phyloP scores from a whole-genome alignment of 495 filamentous ascomycete genomes.

The Glutinoglossum americanum region DNA sequence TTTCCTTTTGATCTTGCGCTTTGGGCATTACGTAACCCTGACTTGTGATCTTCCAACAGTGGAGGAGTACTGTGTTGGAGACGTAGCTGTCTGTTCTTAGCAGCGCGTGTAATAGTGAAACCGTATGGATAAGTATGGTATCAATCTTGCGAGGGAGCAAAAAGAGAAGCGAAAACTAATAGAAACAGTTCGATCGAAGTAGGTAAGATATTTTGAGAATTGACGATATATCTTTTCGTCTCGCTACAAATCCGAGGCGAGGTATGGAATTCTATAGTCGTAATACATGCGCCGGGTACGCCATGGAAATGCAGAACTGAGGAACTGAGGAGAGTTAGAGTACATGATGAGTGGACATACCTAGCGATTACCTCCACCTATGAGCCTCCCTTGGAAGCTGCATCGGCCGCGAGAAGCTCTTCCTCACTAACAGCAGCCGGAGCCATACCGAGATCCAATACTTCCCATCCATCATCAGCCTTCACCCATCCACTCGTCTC shows the following conservation, averaged over 20 bases:
- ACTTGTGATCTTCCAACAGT: conserved; percentile 27
- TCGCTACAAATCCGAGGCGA: too few species aligned
- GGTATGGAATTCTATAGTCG: too few species aligned
- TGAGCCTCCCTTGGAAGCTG: background rate
- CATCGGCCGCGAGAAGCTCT: background rate
- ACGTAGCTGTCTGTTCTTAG: conserved; percentile 23
- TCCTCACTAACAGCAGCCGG: conserved; percentile 4
- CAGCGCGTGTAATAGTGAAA: conserved; percentile 14
- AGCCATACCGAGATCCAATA: conserved; percentile 22
- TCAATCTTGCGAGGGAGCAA: too few species aligned
- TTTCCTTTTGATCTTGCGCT: conserved; percentile 23
- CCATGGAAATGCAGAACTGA: background rate
- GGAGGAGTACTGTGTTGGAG: conserved; percentile 16
- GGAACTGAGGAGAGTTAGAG: background rate
- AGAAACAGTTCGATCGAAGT: too few species aligned
- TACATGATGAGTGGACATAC: background rate
- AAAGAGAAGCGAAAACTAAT: conserved; percentile 2
- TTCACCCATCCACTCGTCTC: conserved; percentile 61
- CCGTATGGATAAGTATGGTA: background rate
- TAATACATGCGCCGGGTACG: too few species aligned
- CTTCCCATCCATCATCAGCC: conserved; percentile 23
- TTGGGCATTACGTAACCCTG: conserved; percentile 1
- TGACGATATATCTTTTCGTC: too few species aligned
- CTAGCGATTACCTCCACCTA: background rate
- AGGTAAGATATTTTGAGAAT: too few species aligned